Evolutionary conservation across 768 basidiomycete species (phyloP), one percentile per base, ranked within the genome.

Genomic region (Candolleomyces efflorescens): DNA sequence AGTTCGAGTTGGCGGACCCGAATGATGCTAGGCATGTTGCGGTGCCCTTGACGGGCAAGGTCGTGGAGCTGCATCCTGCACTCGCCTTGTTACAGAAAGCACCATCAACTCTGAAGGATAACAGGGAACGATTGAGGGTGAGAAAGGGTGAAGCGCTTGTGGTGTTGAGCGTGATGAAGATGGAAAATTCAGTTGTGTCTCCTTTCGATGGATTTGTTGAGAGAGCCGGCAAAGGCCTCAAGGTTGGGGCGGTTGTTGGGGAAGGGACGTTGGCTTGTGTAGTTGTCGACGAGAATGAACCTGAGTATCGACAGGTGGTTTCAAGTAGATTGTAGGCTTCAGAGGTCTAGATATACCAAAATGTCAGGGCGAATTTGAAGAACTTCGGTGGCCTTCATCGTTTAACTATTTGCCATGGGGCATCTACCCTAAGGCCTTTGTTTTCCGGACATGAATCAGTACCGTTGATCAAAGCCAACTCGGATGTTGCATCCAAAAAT

Each of bases 131-230:
- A n/a, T 38, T 41, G 26, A 24, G 47, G 15, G 64, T 75, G 24
- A 68, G 59, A 39, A 71, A 67, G 57, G 75, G 74, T 3, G 73
- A 76, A 13, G 60, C 69, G 3, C 22, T 76, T 18, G 54, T 72
- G 23, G 63, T 72, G 9, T 49, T 76, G 38, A 76, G 71, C 41
- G 69, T 72, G 22, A 76, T 76, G 75, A 76, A 76, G 67, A 76
- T 76, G 74, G 75, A 76, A 56, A 75, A 66, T 55, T 62, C 64
- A 3, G 57, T 76, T 18, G 44, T 59, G 4, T 67, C 71, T 12
- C 69, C 70, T 0, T 56, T 53, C 27, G 70, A 72, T 62, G 72
- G 71, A 27, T 55, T 62, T 49, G 61, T 76, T 4, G 63, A 65
- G 49, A 63, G 68, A 44, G 39, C 66, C 22, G 75, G 74, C 6